A percentile compares a stretch with the other conserved stretches of the same genome.
Conservation (phyloP, 108 stramenopile genomes). For the Skeletonema grethae region DNA sequence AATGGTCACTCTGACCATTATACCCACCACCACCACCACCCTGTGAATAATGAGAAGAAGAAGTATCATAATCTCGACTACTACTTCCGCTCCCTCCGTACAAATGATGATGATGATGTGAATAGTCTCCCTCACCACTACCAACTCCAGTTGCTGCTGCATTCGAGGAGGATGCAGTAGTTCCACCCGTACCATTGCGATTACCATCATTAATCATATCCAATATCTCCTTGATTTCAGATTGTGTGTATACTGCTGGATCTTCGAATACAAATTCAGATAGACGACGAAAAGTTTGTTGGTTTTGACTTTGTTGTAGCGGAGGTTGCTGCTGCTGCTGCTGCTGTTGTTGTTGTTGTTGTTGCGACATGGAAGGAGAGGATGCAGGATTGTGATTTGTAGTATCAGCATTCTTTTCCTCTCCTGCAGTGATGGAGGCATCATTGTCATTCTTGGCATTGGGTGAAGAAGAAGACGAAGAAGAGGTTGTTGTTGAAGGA, state of each 20-base stretch:
- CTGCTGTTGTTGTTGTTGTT: constrained; percentile 14
- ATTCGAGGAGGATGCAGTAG: constrained; percentile 17
- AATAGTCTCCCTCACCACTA: constrained; percentile 13
- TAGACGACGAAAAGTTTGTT: constrained; percentile 65
- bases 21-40: background rate
- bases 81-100: constrained; percentile 2
- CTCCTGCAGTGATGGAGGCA: background rate
- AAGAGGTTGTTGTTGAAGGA: background rate
- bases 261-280: constrained; percentile 81
- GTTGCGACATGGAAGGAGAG: constrained; percentile 1
- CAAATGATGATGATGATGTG: constrained; percentile 12
- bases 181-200: constrained; percentile 24
- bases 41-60: background rate
- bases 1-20: constrained; percentile 8
- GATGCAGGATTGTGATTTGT: background rate
- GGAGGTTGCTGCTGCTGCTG: constrained; percentile 16
- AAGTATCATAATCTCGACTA: constrained; percentile 8
- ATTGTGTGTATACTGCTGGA: constrained; percentile 75
- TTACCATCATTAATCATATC: constrained; percentile 92
- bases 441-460: background rate
- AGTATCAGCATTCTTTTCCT: background rate
- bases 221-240: constrained; percentile 82
- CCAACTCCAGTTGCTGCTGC: background rate
- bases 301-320: constrained; percentile 34
- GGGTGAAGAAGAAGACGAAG: background rate